Percentiles rank a stretch among this genome's conserved stretches.
phyloP scores from a whole-genome alignment of 202 grass and related monocot genomes.

The Musa balbisiana region DNA sequence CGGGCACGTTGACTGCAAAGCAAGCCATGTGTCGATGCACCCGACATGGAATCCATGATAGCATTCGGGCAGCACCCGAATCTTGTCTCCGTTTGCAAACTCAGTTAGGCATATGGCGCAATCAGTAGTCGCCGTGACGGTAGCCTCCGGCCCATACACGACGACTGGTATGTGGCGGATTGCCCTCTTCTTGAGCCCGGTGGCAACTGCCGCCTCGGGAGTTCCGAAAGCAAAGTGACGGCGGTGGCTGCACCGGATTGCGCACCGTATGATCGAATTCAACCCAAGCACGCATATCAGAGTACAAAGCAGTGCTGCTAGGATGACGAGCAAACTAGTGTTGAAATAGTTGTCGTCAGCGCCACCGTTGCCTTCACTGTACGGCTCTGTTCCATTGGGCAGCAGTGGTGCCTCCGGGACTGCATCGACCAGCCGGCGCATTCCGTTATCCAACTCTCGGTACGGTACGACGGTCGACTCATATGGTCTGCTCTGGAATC shows the following conservation, averaged over 20 bases:
- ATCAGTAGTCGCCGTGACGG: constrained; percentile 18
- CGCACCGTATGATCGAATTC: constrained; percentile 56
- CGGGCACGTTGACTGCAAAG: constrained; percentile 51
- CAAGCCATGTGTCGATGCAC: constrained; percentile 74
- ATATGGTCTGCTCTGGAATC: background rate
- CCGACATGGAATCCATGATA: constrained; percentile 66
- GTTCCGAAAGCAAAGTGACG: background rate
- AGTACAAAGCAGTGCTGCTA: constrained; percentile 65
- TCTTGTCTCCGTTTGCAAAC: constrained; percentile 60
- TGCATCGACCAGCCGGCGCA: constrained; percentile 8
- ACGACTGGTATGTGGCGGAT: constrained; percentile 55
- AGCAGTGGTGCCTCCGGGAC: too few relatives aligned
- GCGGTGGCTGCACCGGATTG: constrained; percentile 24
- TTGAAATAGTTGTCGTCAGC: constrained; percentile 36
- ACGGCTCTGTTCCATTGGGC: constrained; percentile 11
- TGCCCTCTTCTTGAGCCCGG: constrained; percentile 38
- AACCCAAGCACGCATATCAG: constrained; percentile 51
- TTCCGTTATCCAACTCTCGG: background rate
- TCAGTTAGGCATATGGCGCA: constrained; percentile 75
- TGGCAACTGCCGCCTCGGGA: background rate
- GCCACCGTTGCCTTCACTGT: constrained; percentile 18
- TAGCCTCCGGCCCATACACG: constrained; percentile 29
- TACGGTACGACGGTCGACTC: too few relatives aligned
- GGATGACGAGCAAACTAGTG: constrained; percentile 57
- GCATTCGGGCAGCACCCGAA: constrained; percentile 71